Percentiles rank a stretch among this genome's conserved stretches.
Conservation (phyloP, 176 grass and related monocot species). For the Aegilops sharonensis region DNA sequence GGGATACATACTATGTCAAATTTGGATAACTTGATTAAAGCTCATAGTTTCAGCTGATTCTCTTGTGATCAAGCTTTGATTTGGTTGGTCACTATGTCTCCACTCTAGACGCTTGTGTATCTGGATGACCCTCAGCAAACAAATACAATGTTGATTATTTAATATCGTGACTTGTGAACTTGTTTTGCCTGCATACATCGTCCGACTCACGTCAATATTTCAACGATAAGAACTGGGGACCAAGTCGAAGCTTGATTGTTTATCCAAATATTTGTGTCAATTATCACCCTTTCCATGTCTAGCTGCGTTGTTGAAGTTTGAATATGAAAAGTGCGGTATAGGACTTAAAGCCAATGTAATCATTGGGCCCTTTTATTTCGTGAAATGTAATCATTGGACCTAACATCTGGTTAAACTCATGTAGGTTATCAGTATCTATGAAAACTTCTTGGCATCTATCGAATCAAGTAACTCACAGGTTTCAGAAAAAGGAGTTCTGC, state of each 20-base stretch:
- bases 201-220: slow-evolving; percentile 1
- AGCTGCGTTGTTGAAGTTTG: slow-evolving; percentile 13
- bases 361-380: neutral
- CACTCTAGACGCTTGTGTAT: neutral
- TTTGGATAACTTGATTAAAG: neutral
- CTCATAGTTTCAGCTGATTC: neutral
- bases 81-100: neutral
- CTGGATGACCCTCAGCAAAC: neutral
- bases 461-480: slow-evolving; percentile 63
- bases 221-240: neutral
- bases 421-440: slow-evolving; percentile 78
- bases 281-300: neutral
- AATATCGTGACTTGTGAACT: neutral
- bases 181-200: slow-evolving; percentile 4
- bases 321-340: neutral
- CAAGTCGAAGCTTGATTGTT: neutral
- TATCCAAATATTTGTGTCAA: slow-evolving; percentile 10
- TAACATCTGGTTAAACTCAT: slow-evolving; percentile 24
- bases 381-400: slow-evolving; percentile 8
- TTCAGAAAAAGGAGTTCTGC: slow-evolving; percentile 88
- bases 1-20: neutral
- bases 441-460: slow-evolving; percentile 58
- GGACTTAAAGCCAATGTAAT: slow-evolving; percentile 18
- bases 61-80: neutral
- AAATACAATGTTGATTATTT: neutral